Evolutionary conservation across 2,329 filamentous ascomycete genomes (phyloP).

Genomic region (Aspergillus arachidicola): DNA sequence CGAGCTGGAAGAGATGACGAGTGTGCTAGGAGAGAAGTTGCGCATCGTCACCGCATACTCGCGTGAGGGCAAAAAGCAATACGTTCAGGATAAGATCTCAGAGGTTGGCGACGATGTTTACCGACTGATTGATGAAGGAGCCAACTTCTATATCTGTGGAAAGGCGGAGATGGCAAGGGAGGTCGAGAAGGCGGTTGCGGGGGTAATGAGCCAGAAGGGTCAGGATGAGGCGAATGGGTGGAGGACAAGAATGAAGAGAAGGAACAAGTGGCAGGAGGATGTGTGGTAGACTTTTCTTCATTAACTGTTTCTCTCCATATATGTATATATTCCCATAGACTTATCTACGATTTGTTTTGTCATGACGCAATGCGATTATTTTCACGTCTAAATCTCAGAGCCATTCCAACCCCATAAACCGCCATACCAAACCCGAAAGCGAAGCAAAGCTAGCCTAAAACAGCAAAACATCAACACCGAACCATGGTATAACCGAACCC

Average conservation of each 20-base stretch:
- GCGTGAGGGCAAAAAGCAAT: conserved; percentile 24
- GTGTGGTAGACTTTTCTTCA: conserved; percentile 43
- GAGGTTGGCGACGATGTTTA: conserved; percentile 34
- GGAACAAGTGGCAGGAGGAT: conserved; percentile 58
- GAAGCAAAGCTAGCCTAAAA: conserved; percentile 2
- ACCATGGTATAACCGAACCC: conserved; percentile 7
- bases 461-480: conserved; percentile 15
- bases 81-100: conserved; percentile 44
- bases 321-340: background rate
- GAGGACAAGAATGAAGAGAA: conserved; percentile 52
- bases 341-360: background rate
- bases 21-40: conserved; percentile 19
- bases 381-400: background rate
- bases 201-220: conserved; percentile 38
- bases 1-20: conserved; percentile 31
- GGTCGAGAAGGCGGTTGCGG: conserved; percentile 43
- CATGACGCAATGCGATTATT: background rate
- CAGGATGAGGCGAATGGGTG: conserved; percentile 49
- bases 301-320: background rate
- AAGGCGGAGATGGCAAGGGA: conserved; percentile 44
- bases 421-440: conserved; percentile 1
- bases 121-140: conserved; percentile 40
- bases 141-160: conserved; percentile 47
- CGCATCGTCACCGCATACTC: conserved; percentile 33
- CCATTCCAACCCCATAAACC: background rate